Conservation (phyloP, 148 eudicot species). For the Fagopyrum tataricum region DNA sequence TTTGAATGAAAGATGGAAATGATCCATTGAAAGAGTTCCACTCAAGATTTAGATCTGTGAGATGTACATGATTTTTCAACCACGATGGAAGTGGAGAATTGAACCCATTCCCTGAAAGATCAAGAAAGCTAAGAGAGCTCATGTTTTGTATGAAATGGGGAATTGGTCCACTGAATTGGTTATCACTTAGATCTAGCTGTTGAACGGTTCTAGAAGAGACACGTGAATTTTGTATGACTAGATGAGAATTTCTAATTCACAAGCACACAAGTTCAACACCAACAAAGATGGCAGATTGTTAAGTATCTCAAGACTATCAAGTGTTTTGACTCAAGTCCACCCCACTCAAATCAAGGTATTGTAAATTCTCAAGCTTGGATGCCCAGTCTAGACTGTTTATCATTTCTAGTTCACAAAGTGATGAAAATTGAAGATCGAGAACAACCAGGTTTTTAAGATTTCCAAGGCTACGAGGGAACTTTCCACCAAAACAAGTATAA, state of each 20-base stretch:
- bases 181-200: no score
- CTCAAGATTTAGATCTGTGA: neutral
- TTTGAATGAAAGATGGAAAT: neutral
- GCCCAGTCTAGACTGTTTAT: neutral
- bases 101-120: constrained; percentile 13
- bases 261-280: neutral
- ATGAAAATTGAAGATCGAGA: no score
- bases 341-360: neutral
- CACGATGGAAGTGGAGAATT: neutral
- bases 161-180: no score
- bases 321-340: constrained; percentile 3
- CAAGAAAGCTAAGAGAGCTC: constrained; percentile 16
- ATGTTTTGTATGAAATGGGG: neutral
- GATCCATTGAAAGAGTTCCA: neutral
- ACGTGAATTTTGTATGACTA: neutral
- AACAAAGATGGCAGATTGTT: neutral
- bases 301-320: neutral
- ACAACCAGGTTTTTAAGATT: no score
- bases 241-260: neutral
- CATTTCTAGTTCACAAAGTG: no score
- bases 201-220: neutral
- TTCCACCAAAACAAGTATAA: no score
- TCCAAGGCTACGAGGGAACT: no score
- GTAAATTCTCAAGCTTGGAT: neutral
- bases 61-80: neutral